These are phyloP conservation scores for Xylaria arbuscula DNA, from an alignment of 2,329 filamentous ascomycete species.

Conservation along the genomic window DNA sequence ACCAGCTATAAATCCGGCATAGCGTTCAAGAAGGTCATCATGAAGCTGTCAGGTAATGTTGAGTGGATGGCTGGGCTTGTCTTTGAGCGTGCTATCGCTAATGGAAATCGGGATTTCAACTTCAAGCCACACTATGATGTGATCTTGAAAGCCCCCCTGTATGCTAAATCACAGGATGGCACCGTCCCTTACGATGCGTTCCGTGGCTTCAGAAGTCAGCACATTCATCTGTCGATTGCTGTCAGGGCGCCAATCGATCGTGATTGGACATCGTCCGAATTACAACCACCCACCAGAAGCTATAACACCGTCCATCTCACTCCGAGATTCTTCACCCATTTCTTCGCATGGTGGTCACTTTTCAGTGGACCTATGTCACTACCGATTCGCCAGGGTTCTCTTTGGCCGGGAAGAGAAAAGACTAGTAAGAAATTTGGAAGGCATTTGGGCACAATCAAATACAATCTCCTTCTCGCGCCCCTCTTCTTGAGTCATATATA, in stretches of 20 bases:
- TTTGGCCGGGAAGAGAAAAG: conserved; percentile 94
- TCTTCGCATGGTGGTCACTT: conserved; percentile 97
- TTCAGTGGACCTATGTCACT: conserved; percentile 96
- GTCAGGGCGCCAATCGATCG: conserved; percentile 87
- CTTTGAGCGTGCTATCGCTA: conserved; percentile 84
- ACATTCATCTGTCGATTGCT: conserved; percentile 95
- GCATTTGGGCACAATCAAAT: conserved; percentile 98
- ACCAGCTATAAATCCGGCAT: conserved; percentile 77
- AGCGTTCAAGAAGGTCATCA: conserved; percentile 97
- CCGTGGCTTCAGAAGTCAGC: conserved; percentile 92
- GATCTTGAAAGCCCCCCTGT: conserved; percentile 81
- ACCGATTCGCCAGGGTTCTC: conserved; percentile 87
- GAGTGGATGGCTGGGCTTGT: conserved; percentile 91
- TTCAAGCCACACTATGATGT: conserved; percentile 95
- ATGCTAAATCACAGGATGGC: conserved; percentile 70
- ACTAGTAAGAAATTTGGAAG: conserved; percentile 98
- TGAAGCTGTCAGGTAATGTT: conserved; percentile 98
- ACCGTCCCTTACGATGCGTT: conserved; percentile 85
- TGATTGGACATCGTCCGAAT: conserved; percentile 82
- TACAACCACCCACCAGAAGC: conserved; percentile 78
- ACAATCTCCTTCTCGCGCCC: conserved; percentile 90
- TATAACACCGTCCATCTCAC: conserved; percentile 97
- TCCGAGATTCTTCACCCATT: conserved; percentile 97
- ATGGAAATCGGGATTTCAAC: conserved; percentile 80
- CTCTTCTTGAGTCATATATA: conserved; percentile 97